A percentile compares a stretch with the other conserved stretches of the same genome.
Conservation (phyloP, 2,329 filamentous ascomycete genomes). For the Rhynchosporium secalis region DNA sequence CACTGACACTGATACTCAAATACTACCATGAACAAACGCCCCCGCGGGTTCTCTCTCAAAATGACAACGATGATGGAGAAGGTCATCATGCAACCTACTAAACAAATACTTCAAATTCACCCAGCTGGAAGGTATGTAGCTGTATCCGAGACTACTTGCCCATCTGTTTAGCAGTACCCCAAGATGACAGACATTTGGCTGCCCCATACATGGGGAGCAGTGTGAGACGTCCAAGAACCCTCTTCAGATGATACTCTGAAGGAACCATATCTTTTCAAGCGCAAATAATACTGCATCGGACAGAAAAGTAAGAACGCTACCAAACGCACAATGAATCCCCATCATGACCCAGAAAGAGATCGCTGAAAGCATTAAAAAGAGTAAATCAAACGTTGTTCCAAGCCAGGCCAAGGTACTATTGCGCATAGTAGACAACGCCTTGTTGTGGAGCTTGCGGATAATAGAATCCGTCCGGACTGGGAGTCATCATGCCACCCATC, state of each 20-base stretch:
- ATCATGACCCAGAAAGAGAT: slow-evolving; percentile 31
- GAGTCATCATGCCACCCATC: slow-evolving; percentile 80
- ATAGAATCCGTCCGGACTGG: slow-evolving; percentile 68
- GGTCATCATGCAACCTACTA: slow-evolving; percentile 32
- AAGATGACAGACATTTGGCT: slow-evolving; percentile 23
- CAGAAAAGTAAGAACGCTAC: slow-evolving; percentile 31
- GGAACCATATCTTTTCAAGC: slow-evolving; percentile 31
- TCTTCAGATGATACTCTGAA: slow-evolving; percentile 28
- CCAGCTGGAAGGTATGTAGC: slow-evolving; percentile 33
- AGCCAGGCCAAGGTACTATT: slow-evolving; percentile 43
- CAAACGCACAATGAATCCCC: slow-evolving; percentile 36
- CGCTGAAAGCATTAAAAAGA: slow-evolving; percentile 37
- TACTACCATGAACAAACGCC: slow-evolving; percentile 25
- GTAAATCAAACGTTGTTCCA: slow-evolving; percentile 30
- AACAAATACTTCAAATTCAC: slow-evolving; percentile 27
- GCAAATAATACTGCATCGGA: slow-evolving; percentile 24
- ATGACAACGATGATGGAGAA: slow-evolving; percentile 33
- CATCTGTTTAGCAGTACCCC: slow-evolving; percentile 22
- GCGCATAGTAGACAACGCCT: slow-evolving; percentile 62
- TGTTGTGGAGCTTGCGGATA: slow-evolving; percentile 55
- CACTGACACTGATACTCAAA: slow-evolving; percentile 4
- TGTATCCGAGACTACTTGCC: slow-evolving; percentile 21
- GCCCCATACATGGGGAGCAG: slow-evolving; percentile 8
- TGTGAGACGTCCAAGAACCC: slow-evolving; percentile 20
- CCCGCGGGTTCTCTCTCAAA: slow-evolving; percentile 33